Conservation (phyloP, 495 filamentous ascomycete species). For the Cenococcum geophilum region DNA sequence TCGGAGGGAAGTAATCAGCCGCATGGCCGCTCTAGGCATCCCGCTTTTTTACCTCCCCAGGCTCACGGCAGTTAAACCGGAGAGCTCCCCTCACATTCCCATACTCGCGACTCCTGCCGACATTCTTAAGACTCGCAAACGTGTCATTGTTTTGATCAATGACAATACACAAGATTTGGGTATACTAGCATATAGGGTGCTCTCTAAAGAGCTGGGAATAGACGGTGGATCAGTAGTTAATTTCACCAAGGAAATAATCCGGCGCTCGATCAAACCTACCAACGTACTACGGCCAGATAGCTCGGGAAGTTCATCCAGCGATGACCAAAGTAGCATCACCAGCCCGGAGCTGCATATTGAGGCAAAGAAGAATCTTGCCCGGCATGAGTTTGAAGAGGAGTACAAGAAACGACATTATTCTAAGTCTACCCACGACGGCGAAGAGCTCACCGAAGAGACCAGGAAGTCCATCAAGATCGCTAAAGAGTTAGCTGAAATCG, state of each 20-base stretch:
- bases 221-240: constrained; percentile 58
- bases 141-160: constrained; percentile 70
- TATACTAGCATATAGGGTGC: constrained; percentile 61
- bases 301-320: background rate
- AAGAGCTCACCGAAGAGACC: too few species aligned
- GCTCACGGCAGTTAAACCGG: constrained; percentile 37
- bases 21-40: constrained; percentile 55
- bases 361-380: too few species aligned
- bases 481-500: background rate
- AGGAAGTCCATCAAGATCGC: too few species aligned
- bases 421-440: too few species aligned
- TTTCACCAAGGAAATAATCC: constrained; percentile 47
- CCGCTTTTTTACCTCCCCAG: constrained; percentile 53
- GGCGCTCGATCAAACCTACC: constrained; percentile 3
- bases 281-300: background rate
- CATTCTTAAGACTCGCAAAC: constrained; percentile 51
- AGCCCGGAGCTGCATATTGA: too few species aligned
- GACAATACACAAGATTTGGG: constrained; percentile 66
- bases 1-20: constrained; percentile 51
- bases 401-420: too few species aligned
- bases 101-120: constrained; percentile 54
- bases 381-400: too few species aligned
- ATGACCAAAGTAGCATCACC: too few species aligned
- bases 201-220: constrained; percentile 54
- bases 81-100: constrained; percentile 52